These are phyloP conservation scores for Anacardium occidentale DNA, from an alignment of 345 rosid genomes.

Conservation along the genomic window DNA sequence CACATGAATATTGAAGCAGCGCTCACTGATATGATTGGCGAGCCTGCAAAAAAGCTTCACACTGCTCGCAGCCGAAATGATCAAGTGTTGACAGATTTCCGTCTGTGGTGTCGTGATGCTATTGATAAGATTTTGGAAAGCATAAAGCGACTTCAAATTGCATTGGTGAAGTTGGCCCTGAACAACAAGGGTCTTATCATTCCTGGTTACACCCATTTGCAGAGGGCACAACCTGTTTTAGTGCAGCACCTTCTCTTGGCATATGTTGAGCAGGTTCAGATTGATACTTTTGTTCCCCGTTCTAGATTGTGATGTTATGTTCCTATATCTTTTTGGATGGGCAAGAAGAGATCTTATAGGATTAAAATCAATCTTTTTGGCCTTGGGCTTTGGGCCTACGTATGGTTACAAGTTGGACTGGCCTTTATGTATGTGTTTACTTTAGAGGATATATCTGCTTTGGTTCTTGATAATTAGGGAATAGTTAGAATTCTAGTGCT, in stretches of 20 bases:
- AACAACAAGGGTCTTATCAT: slow-evolving; percentile 64
- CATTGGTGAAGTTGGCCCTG: slow-evolving; percentile 72
- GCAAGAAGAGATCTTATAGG: background rate
- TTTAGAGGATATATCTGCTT: background rate
- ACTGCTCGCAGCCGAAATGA: slow-evolving; percentile 92
- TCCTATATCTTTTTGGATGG: background rate
- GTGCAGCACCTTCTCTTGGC: slow-evolving; percentile 84
- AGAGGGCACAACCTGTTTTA: slow-evolving; percentile 90
- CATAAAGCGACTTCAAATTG: slow-evolving; percentile 54
- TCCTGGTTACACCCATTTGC: slow-evolving; percentile 96
- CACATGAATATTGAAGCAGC: slow-evolving; percentile 99
- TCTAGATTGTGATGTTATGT: slow-evolving; percentile 1
- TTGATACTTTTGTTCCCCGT: background rate
- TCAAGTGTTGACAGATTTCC: slow-evolving; percentile 86
- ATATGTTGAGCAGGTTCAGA: slow-evolving; percentile 79
- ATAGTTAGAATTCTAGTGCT: background rate
- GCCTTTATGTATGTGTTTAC: background rate
- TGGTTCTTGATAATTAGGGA: slow-evolving; percentile 1
- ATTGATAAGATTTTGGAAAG: slow-evolving; percentile 53
- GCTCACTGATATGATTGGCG: slow-evolving; percentile 89
- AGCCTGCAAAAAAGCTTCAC: slow-evolving; percentile 96
- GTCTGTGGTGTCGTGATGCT: slow-evolving; percentile 94
- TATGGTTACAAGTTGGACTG: background rate
- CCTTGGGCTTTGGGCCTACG: no score
- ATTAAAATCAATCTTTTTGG: background rate